Conservation (phyloP, 148 eudicot genomes). For the Heliamphora exappendiculata region DNA sequence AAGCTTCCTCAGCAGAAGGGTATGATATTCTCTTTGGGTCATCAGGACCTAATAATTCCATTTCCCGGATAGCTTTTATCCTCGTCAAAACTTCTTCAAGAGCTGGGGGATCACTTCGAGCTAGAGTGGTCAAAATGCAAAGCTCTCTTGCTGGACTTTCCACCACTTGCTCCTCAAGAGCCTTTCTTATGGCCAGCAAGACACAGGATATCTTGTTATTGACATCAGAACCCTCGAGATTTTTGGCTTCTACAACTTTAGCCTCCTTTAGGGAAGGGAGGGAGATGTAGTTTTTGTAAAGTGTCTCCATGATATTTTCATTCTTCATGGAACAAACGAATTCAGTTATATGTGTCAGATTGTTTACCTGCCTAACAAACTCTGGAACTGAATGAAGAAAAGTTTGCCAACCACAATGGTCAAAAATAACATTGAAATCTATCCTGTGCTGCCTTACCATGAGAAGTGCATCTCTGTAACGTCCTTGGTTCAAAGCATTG, state of each 20-base stretch:
- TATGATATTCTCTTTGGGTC: slow-evolving; percentile 40
- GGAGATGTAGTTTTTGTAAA: slow-evolving; percentile 55
- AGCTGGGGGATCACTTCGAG: slow-evolving; percentile 89
- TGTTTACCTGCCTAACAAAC: slow-evolving; percentile 76
- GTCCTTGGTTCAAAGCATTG: slow-evolving; percentile 59
- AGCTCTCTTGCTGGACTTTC: slow-evolving; percentile 85
- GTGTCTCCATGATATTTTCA: slow-evolving; percentile 60
- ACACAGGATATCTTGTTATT: slow-evolving; percentile 56
- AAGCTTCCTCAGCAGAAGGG: slow-evolving; percentile 94
- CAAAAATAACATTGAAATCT: slow-evolving; percentile 82
- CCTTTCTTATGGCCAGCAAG: slow-evolving; percentile 59
- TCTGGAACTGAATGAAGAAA: slow-evolving; percentile 65
- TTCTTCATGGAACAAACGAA: slow-evolving; percentile 80
- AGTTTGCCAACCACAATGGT: slow-evolving; percentile 74
- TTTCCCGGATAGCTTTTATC: slow-evolving; percentile 69
- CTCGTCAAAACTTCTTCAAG: slow-evolving; percentile 86
- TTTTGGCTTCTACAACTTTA: slow-evolving; percentile 27
- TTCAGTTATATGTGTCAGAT: slow-evolving; percentile 79
- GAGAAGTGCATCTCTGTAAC: slow-evolving; percentile 72
- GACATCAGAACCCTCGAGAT: slow-evolving; percentile 17
- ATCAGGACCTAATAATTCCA: slow-evolving; percentile 59
- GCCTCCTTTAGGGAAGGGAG: slow-evolving; percentile 33
- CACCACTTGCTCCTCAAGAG: slow-evolving; percentile 72
- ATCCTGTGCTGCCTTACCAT: slow-evolving; percentile 94
- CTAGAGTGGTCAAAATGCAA: slow-evolving; percentile 95